phyloP scores from a whole-genome alignment of 2,329 filamentous ascomycete species.

The Hypoxylon sp. region DNA sequence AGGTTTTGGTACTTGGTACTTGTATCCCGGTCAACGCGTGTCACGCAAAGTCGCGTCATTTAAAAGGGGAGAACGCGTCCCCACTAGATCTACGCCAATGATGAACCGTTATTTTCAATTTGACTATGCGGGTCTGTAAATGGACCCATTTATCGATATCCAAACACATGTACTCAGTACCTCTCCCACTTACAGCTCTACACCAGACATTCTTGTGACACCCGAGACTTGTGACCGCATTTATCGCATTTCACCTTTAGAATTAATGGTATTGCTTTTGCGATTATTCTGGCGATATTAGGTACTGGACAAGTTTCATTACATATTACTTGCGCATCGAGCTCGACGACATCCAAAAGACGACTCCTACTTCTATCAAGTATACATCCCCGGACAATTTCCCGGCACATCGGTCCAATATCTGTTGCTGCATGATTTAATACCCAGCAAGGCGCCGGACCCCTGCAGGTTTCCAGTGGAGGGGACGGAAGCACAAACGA shows the following conservation, averaged over 20 bases:
- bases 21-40: slow-evolving; percentile 30
- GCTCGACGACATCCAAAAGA: not conserved
- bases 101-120: slow-evolving; percentile 9
- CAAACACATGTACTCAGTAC: slow-evolving; percentile 8
- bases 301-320: too few species aligned
- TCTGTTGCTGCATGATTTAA: slow-evolving; percentile 31
- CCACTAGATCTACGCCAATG: slow-evolving; percentile 25
- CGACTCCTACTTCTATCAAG: slow-evolving; percentile 4
- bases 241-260: slow-evolving; percentile 2
- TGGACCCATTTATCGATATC: slow-evolving; percentile 30
- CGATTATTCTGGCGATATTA: not conserved
- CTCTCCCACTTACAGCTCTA: too few species aligned
- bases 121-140: not conserved
- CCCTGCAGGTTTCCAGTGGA: slow-evolving; percentile 35
- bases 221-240: slow-evolving; percentile 1
- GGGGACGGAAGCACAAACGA: slow-evolving; percentile 19
- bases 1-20: slow-evolving; percentile 8
- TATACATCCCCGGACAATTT: slow-evolving; percentile 10
- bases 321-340: not conserved
- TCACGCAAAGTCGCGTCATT: slow-evolving; percentile 19
- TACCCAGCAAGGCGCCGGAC: slow-evolving; percentile 11
- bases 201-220: not conserved
- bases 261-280: not conserved
- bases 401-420: slow-evolving; percentile 18
- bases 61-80: slow-evolving; percentile 23